Base-by-base conservation (phyloP, 2,329 filamentous ascomycete species). In the Alternaria solani region DNA sequence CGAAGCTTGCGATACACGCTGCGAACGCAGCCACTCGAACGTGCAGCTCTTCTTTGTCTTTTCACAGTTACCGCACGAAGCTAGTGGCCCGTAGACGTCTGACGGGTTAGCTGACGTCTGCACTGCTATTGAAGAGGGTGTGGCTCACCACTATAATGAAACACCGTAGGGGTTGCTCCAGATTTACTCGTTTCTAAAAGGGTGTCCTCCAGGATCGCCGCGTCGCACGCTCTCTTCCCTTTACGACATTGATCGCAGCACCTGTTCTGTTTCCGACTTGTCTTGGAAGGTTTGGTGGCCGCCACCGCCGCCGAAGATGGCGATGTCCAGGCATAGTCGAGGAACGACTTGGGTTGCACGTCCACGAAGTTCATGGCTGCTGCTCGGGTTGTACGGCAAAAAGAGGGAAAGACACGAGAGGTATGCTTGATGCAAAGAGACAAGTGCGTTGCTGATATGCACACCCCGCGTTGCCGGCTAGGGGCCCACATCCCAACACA, bases 171-270 rank as follows among this genome's bases (percentile, higher is more conserved):
- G 39, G 61, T 71, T 20, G 60, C 60, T 55, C 58, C 64, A 49
- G 63, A 63, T 26, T 63, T 69, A 46, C 58, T 71, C 16, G 59
- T 64, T 30, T 75, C 73, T 14, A 77, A 41, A 51, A 77, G 61
- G 3, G 71, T 69, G 49, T 78, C 75, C 49, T 77, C 75, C 23
- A 76, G 41, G 46, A 80, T 76, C 6, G 71, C 71, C 5, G 79
- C 80, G 63, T 83, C 80, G 66, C 81, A 83, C 6, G 78, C 80
- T 55, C 80, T 70, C 64, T 82, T 82, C 23, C 81, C 81, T 61
- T 79, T 80, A 23, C 81, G 76, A 64, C 81, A 83, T 57, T 81
- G 81, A 58, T 83, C 81, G 62, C 81, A 83, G 60, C 80, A 82
- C 49, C 81, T 75, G 57, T 81, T 76, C 57, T 81, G 80, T 59